Evolutionary conservation across 73 alveolate genomes (phyloP).

Genomic region (Breviolum minutum): DNA sequence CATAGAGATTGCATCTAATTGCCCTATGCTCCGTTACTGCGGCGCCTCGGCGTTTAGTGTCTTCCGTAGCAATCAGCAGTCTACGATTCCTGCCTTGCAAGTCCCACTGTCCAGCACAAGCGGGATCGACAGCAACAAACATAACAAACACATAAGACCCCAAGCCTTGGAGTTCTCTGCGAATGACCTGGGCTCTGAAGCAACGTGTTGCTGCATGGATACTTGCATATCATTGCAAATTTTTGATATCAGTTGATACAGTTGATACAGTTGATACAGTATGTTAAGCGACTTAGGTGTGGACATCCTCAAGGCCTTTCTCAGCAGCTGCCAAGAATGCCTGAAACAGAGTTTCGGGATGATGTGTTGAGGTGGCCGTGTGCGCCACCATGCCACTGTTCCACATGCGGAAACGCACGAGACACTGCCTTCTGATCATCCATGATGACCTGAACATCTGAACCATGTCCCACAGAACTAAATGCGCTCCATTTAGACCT

Average conservation of each 20-base stretch:
- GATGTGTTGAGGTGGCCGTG: neutral
- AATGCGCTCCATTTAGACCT: too few relatives aligned
- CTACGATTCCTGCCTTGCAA: constrained; percentile 52
- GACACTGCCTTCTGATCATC: constrained; percentile 18
- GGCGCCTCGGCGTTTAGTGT: constrained; percentile 48
- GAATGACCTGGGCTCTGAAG: constrained; percentile 11
- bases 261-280: neutral
- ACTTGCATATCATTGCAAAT: too few relatives aligned
- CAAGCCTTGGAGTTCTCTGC: constrained; percentile 54
- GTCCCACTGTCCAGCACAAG: neutral
- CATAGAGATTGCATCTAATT: neutral
- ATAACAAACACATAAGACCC: neutral
- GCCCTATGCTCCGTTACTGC: neutral
- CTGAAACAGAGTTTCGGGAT: neutral
- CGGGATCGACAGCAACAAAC: neutral
- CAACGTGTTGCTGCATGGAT: too few relatives aligned
- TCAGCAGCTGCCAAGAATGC: constrained; percentile 67
- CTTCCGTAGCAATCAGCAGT: neutral
- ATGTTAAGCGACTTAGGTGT: neutral
- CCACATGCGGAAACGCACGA: neutral
- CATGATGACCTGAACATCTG: neutral
- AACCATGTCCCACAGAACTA: too few relatives aligned
- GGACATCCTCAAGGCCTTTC: constrained; percentile 38
- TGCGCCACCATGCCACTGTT: neutral
- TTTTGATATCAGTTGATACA: neutral